These are phyloP conservation scores for Pseudocercospora macadamiae DNA, from an alignment of 2,329 filamentous ascomycete genomes.

Conservation along the genomic window DNA sequence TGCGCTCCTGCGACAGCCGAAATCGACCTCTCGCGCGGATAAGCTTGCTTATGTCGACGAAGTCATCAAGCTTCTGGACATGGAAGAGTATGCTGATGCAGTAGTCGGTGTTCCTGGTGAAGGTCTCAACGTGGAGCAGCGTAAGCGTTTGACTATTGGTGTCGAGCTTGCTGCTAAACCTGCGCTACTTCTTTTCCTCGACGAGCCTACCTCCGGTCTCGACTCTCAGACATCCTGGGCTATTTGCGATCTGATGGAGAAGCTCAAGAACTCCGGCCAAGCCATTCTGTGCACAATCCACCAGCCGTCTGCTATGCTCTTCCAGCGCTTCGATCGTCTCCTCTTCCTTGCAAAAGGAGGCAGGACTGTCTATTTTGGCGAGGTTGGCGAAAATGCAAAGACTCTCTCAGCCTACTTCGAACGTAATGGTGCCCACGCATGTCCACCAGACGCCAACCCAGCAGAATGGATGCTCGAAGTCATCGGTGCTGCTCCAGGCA, in stretches of 20 bases:
- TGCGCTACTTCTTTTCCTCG: constrained; percentile 84
- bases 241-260: constrained; percentile 84
- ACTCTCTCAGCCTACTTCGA: constrained; percentile 76
- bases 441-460: constrained; percentile 72
- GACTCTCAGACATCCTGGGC: constrained; percentile 94
- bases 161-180: constrained; percentile 96
- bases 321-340: constrained; percentile 85
- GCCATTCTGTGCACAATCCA: constrained; percentile 97
- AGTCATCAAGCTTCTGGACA: constrained; percentile 86
- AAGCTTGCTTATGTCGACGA: constrained; percentile 88
- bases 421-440: constrained; percentile 66
- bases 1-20: constrained; percentile 81
- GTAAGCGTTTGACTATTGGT: constrained; percentile 84
- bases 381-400: constrained; percentile 72
- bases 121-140: constrained; percentile 71
- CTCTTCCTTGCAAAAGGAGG: constrained; percentile 77
- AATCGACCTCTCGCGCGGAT: constrained; percentile 69
- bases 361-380: constrained; percentile 78
- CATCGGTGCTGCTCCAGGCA: constrained; percentile 56
- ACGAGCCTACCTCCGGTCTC: constrained; percentile 92
- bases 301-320: constrained; percentile 93
- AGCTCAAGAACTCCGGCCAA: constrained; percentile 84
- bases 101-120: constrained; percentile 89
- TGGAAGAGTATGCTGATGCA: constrained; percentile 87
- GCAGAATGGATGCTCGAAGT: constrained; percentile 77